Percentiles rank a stretch among this genome's conserved stretches.
Evolutionary conservation across 1,139 yeast species (phyloP).

Genomic region (Scheffersomyces illinoinensis): DNA sequence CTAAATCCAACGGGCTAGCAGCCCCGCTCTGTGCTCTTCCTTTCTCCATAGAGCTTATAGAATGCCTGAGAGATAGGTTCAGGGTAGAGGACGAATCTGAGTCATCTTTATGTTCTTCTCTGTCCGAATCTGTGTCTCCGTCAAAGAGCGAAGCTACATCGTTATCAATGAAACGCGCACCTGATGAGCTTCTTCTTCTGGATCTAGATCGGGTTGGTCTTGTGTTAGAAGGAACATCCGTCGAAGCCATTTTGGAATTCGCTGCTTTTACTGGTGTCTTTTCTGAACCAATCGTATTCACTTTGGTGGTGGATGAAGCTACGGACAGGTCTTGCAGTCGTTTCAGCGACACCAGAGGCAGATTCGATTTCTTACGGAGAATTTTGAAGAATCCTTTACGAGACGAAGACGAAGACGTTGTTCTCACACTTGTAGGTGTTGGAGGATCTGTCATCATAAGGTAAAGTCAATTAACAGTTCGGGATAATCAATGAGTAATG

Average conservation of each 20-base stretch:
- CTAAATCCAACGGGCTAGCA: neutral
- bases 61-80: neutral
- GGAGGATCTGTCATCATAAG: neutral
- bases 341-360: neutral
- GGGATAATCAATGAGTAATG: neutral
- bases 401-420: neutral
- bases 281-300: neutral
- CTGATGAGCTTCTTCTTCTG: constrained; percentile 6
- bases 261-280: neutral
- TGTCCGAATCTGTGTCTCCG: constrained; percentile 11
- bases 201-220: constrained; percentile 1
- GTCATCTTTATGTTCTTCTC: constrained; percentile 5
- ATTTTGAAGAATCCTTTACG: neutral
- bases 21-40: neutral
- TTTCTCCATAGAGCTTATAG: neutral
- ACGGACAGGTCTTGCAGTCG: neutral
- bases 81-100: constrained; percentile 4
- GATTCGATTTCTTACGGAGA: neutral
- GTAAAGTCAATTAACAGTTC: too few species aligned
- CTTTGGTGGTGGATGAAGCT: constrained; percentile 2
- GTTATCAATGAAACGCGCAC: constrained; percentile 11
- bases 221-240: neutral
- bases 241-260: neutral
- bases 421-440: neutral
- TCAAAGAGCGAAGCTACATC: constrained; percentile 11